A percentile compares a stretch with the other conserved stretches of the same genome.
Conservation (phyloP, 2,329 filamentous ascomycete genomes). For the Talaromyces verruculosus region DNA sequence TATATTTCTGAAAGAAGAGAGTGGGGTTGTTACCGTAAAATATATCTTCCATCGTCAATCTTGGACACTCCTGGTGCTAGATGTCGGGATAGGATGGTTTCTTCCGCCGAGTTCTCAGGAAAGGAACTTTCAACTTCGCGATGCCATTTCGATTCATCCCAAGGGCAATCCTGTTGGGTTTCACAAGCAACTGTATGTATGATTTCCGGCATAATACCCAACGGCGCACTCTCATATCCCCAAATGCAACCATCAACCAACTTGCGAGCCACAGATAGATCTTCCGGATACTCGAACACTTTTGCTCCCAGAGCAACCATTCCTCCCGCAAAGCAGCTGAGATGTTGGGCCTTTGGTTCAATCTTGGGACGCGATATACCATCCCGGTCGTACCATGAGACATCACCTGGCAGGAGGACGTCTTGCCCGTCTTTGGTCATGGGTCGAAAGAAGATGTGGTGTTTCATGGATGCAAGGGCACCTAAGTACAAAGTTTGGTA, state of each 20-base stretch:
- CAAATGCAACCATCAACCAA: conserved; percentile 58
- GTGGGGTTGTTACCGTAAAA: background rate
- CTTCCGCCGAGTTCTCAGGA: background rate
- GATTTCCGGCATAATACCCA: conserved; percentile 57
- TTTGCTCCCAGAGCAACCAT: conserved; percentile 56
- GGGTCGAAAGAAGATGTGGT: conserved; percentile 51
- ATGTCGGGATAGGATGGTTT: background rate
- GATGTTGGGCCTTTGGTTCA: conserved; percentile 50
- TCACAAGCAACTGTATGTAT: conserved; percentile 47
- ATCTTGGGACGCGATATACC: conserved; percentile 27
- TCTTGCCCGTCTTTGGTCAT: conserved; percentile 39
- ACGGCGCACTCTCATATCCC: conserved; percentile 51
- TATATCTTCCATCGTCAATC: conserved; percentile 12
- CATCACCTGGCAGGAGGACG: background rate
- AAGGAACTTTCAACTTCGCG: background rate
- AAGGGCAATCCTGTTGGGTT: conserved; percentile 41
- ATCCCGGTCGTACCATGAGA: conserved; percentile 1
- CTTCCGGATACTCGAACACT: conserved; percentile 51
- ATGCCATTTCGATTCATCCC: conserved; percentile 35
- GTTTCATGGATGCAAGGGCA: conserved; percentile 43
- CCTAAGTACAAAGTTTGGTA: conserved; percentile 60
- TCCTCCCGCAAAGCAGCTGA: conserved; percentile 56
- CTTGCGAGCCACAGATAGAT: conserved; percentile 52
- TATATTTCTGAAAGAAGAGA: conserved; percentile 5
- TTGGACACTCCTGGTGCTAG: conserved; percentile 6